Base-by-base conservation (phyloP, 345 rosid species). In the Arabidopsis arenosa region DNA sequence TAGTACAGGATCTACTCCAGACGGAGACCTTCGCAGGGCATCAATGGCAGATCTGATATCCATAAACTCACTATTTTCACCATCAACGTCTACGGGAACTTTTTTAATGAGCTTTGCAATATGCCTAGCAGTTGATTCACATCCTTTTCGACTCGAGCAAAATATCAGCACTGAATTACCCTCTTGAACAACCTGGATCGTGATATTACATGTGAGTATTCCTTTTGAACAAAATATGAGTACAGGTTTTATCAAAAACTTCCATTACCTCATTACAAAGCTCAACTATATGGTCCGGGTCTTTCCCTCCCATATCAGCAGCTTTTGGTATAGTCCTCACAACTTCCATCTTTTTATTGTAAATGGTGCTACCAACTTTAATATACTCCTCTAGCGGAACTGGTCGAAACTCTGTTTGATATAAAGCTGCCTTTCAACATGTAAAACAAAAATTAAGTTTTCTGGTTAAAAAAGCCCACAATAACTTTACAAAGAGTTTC, bases 91-190 rank as follows among this genome's bases (percentile, higher is more conserved):
- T 40, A 77, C 33, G 23, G 86, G 76, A 70, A 83, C 82, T 73
- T 86, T 89, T 87, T 85, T 86, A 74, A 94, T 83, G 81, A 85
- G 89, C 79, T 87, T 92, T 47, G 97, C 70, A 32, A 92, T 83
- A 73, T 94, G 98, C 80, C 83, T 87, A 63, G 98, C 97, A 76
- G 97, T 94, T 83, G 97, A 90, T 84, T 94, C 97, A 43, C 98
- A 94, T 84, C 98, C 97, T 83, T 94, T 94, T 61, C 98, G 92
- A 82, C 92, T 92, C 44, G 98, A 92, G 81, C 98, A 94, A 84
- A 94, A 94, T 81, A 92, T 90, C 76, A 94, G 81, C 67, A 94
- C 96, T 0, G 98, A 90, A 70, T 94, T 93, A 11, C 97, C 97
- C 72, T 92, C 97, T 89, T 90, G 96, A 85, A 94, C 92, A 83